Base-by-base conservation (phyloP, 176 grass and related monocot species). In the Avena atlantica region DNA sequence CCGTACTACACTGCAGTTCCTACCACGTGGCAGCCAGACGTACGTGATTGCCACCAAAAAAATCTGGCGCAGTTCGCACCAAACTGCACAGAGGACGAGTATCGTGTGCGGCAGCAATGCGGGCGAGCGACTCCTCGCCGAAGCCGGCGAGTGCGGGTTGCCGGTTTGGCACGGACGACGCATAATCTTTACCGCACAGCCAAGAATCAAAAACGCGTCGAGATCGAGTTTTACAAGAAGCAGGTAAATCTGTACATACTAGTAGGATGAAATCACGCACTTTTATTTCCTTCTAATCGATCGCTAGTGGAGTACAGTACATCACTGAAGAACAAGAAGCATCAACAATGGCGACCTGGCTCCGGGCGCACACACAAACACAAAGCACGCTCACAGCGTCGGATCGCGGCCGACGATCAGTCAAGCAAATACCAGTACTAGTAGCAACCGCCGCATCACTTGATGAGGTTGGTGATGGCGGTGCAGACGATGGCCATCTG, bases 381-480 rank as follows among this genome's bases (percentile, higher is more conserved):
- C 47, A 75, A 17, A 27, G 27, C 27, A 17, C 64, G 29, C 14
- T 9, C 3, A 75, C 72, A 27, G 2, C 12, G 21, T 15, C 13
- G 21, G 47, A 52, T 51, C 60, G 9, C 23, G 9, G 3, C 9
- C 36, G 34, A 3, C 67, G 34, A 19, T 23, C 45, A 12, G 12
- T 44, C 20, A 23, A 12, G 4, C 19, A 71, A 21, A 40, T 25
- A 24, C 4, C 7, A 56, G 4, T 16, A 55, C 56, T 12, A 2
- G 3, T 0, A 3, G 13, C 17, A 17, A 48, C 42, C 2, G 62
- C 3, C 0, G 70, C 42, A 59, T 66, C 83, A 85, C 70, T 77
- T 10, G 61, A 86, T 12, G 60, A 86, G 84, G 84, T 9, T 55
- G 49, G 84, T 86, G 61, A 86, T 8, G 84, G 61, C 74, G 1